Conservation (phyloP, 2,329 filamentous ascomycete species). For the Myriosclerotinia duriaeana region DNA sequence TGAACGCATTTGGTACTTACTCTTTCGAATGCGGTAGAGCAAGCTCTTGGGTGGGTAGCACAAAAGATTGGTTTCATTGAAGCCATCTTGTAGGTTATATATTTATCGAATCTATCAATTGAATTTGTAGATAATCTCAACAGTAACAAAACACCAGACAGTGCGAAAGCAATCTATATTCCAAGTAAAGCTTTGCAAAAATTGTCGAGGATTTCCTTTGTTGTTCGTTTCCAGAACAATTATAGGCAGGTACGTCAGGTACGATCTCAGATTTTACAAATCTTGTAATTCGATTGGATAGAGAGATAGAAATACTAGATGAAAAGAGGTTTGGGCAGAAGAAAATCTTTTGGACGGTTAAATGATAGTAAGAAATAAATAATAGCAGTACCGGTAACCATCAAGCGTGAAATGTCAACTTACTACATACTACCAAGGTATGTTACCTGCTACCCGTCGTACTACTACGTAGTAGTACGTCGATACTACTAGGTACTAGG, state of each 20-base stretch:
- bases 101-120: constrained; percentile 7
- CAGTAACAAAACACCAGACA: neutral
- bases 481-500: too few species aligned
- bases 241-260: neutral
- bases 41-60: constrained; percentile 89
- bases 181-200: constrained; percentile 32
- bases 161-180: constrained; percentile 34
- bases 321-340: neutral
- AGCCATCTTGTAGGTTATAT: constrained; percentile 50
- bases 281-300: constrained; percentile 4
- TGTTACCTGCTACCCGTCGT: neutral
- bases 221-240: constrained; percentile 22
- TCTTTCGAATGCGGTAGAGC: constrained; percentile 95
- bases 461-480: constrained; percentile 7
- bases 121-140: neutral
- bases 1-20: constrained; percentile 48
- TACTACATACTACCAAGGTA: too few species aligned
- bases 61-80: constrained; percentile 83
- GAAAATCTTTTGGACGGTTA: neutral
- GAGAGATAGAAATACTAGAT: neutral
- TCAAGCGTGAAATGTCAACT: neutral
- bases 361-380: neutral
- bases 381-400: too few species aligned
- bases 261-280: neutral
- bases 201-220: neutral